These are phyloP conservation scores for Lactifluus rugatus DNA, from an alignment of 768 basidiomycete genomes.

Conservation along the genomic window DNA sequence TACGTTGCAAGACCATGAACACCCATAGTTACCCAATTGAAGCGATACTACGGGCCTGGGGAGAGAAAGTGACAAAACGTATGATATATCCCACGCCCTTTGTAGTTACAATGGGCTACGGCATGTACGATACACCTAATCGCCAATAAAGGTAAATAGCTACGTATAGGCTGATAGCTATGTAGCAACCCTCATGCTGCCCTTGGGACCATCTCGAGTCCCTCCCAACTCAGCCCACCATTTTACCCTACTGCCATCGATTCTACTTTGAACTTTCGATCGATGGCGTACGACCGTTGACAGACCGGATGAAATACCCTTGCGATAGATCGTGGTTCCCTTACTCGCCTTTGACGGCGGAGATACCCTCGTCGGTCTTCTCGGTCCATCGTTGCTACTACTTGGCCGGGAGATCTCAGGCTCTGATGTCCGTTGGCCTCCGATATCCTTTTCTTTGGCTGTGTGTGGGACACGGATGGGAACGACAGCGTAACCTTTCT, in stretches of 20 bases:
- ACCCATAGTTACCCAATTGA: slow-evolving; percentile 37
- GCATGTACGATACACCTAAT: too few relatives aligned
- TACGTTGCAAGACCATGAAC: slow-evolving; percentile 45
- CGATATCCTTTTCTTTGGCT: slow-evolving; percentile 1
- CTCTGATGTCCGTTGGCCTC: neutral
- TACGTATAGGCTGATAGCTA: too few relatives aligned
- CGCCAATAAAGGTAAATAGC: neutral
- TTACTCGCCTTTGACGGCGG: neutral
- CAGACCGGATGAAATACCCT: slow-evolving; percentile 18
- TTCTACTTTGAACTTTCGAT: neutral
- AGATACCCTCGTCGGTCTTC: neutral
- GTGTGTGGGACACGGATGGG: slow-evolving; percentile 6
- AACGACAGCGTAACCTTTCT: slow-evolving; percentile 27
- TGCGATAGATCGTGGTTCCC: neutral
- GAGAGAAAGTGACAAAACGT: neutral
- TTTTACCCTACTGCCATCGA: neutral
- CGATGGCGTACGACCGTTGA: slow-evolving; percentile 12
- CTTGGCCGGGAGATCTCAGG: neutral
- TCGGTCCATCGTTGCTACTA: neutral
- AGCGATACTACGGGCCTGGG: neutral
- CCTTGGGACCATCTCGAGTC: slow-evolving; percentile 4
- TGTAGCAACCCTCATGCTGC: neutral
- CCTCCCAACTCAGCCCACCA: slow-evolving; percentile 16
- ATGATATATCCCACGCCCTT: neutral
- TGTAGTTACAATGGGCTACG: too few relatives aligned